Conservation (phyloP, 129 eudicot genomes). For the Escallonia herrerae region DNA sequence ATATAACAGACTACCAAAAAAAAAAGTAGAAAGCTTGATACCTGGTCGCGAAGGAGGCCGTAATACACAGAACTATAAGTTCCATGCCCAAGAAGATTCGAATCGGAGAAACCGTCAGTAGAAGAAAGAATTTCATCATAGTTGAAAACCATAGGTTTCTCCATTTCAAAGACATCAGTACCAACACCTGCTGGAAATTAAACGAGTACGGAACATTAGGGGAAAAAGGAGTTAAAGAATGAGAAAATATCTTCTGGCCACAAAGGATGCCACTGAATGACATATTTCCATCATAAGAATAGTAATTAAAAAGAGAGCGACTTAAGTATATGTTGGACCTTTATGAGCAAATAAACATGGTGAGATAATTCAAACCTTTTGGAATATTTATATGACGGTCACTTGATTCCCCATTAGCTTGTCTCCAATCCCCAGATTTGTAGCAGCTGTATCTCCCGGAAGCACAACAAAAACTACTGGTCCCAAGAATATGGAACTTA, state of each 20-base stretch:
- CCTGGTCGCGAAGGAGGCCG: conserved; percentile 82
- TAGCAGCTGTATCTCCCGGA: conserved; percentile 68
- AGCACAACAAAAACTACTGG: conserved; percentile 78
- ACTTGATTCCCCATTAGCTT: conserved; percentile 54
- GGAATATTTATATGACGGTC: conserved; percentile 73
- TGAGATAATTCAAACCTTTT: conserved; percentile 37
- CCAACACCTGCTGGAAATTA: conserved; percentile 55
- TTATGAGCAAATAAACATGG: neutral
- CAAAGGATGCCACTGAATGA: no score
- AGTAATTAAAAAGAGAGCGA: no score
- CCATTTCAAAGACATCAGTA: conserved; percentile 78
- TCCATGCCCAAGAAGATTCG: conserved; percentile 89
- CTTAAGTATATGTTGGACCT: no score
- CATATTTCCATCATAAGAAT: no score
- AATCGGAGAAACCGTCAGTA: conserved; percentile 75
- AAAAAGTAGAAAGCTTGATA: conserved; percentile 15
- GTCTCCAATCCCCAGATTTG: conserved; percentile 55
- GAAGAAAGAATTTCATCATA: conserved; percentile 60
- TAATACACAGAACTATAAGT: conserved; percentile 94
- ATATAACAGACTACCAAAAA: neutral
- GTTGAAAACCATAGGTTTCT: conserved; percentile 73
- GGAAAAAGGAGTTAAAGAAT: no score
- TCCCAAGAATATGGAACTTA: conserved; percentile 74
- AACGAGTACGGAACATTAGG: conserved; percentile 5
- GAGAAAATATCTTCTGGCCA: no score